Conservation (phyloP, 2,329 filamentous ascomycete genomes). For the Paraphoma chrysanthemicola region DNA sequence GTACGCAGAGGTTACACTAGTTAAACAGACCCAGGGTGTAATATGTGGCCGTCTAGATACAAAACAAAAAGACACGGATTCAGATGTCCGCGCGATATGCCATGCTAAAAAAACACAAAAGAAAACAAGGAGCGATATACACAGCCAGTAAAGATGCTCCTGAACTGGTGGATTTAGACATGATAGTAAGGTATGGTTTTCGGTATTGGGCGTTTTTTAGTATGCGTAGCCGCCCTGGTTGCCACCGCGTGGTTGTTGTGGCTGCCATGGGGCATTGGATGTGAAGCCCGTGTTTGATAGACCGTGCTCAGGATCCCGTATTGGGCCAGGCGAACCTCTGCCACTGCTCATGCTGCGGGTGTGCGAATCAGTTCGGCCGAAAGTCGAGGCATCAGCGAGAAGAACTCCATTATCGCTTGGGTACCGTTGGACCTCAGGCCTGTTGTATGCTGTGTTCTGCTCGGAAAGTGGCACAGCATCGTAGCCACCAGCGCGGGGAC, state of each 20-base stretch:
- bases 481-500: conserved; percentile 40
- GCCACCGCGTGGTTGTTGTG: conserved; percentile 26
- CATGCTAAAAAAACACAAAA: conserved; percentile 8
- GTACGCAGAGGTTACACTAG: not conserved
- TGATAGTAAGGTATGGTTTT: not conserved
- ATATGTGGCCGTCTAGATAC: not conserved
- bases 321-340: conserved; percentile 32
- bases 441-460: conserved; percentile 39
- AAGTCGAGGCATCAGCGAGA: conserved; percentile 44
- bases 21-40: not conserved
- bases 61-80: not conserved
- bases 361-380: conserved; percentile 34
- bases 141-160: conserved; percentile 9
- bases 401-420: conserved; percentile 39
- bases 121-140: conserved; percentile 20
- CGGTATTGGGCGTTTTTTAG: conserved; percentile 20
- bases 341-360: conserved; percentile 28
- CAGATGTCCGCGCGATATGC: not conserved
- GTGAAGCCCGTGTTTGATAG: conserved; percentile 26
- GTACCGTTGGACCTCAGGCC: conserved; percentile 28
- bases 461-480: conserved; percentile 46
- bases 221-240: conserved; percentile 31
- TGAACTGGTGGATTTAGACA: conserved; percentile 22
- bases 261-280: conserved; percentile 35
- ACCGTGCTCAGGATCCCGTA: conserved; percentile 39